Evolutionary conservation across 2,329 filamentous ascomycete species (phyloP), one percentile per base, ranked within the genome.

Genomic region (Thielaviopsis punctulata): DNA sequence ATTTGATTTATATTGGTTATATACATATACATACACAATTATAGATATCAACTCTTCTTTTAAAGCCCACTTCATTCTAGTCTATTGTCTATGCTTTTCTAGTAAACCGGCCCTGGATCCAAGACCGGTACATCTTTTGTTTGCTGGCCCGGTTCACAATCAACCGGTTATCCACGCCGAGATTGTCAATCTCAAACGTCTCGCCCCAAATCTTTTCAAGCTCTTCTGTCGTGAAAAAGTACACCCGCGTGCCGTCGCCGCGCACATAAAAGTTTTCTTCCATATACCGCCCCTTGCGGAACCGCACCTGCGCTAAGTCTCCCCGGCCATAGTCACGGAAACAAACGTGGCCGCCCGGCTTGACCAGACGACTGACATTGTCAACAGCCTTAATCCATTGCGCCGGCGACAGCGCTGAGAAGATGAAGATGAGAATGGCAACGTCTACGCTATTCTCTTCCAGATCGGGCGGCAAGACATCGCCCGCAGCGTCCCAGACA

Each of bases 61-160:
- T 15, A 33, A 1, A 10, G 43, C 47, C 19, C 45, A 39, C 49
- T 19, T 39, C 51, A 25, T 52, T 52, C 23, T 54, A 45, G 4
- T 15, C 19, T 22, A 22, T 27, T 15, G 30, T 36, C 47, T 49
- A n/a, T 22, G 39, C 74, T 69, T 71, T 73, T 68, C 89, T 90
- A 61, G 73, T 78, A 65, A 92, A 93, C 3, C 80, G 78, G 25
- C 84, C 86, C 66, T 93, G 86, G 64, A 93, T 78, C 88, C 92
- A 98, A 70, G 90, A 96, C 56, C 92, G 80, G 67, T 96, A 96
- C 92, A 98, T 98, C 69, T 96, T 98, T 48, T 95, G 72, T 67
- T 88, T 84, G 61, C 82, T 78, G 52, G 89, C 86, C 58, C 92
- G 79, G 65, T 98, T 98, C 52, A 98, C 87, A 52, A 98, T 74